Base-by-base conservation (phyloP, 352 stramenopile genomes). In the Phytopythium helicoides region DNA sequence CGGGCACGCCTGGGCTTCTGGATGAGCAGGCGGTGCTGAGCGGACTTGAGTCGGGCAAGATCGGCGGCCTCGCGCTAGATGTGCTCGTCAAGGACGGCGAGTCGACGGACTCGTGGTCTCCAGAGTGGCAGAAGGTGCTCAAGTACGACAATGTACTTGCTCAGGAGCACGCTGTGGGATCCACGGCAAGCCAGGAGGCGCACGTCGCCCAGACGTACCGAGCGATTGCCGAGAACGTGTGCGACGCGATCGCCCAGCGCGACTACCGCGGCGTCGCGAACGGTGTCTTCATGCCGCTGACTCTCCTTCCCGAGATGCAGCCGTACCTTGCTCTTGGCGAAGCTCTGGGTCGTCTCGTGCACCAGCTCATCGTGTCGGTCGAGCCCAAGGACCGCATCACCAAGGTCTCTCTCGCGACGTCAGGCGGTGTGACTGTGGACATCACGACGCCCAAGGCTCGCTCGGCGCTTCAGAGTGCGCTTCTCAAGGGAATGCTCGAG, bases 71-170 rank as follows among this genome's bases (percentile, higher is more conserved):
- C 22, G 85, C 80, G 15, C 52, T 98, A 26, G 89, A 97, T 52
- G 49, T 93, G 49, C 77, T 95, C 22, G 49, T 54, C 3, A 55
- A 62, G 36, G 64, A 68, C 25, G 52, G 34, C 28, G 19, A 62
- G 16, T 3, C 21, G 9, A 14, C 35, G 5, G 45, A 46, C 1
- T 62, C 71, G 31, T 31, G 66, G 14, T 68, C 69, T 7, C 68
- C 75, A 0, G 62, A 62, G 34, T 92, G 86, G 66, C 68, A 68
- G 15, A 35, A 76, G 28, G 71, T 98, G 11, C 86, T 88, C 59
- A 74, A 81, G 54, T 91, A 98, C 64, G 67, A 87, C 12, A 93
- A 91, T 44, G 76, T 97, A 44, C 82, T 98, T 26, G 76, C 85
- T 45, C 72, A 92, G 44, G 83, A 85, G 16, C 93, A 98, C 64